phyloP scores from a whole-genome alignment of 805 yeast genomes.

The Saccharomycopsis sp. region DNA sequence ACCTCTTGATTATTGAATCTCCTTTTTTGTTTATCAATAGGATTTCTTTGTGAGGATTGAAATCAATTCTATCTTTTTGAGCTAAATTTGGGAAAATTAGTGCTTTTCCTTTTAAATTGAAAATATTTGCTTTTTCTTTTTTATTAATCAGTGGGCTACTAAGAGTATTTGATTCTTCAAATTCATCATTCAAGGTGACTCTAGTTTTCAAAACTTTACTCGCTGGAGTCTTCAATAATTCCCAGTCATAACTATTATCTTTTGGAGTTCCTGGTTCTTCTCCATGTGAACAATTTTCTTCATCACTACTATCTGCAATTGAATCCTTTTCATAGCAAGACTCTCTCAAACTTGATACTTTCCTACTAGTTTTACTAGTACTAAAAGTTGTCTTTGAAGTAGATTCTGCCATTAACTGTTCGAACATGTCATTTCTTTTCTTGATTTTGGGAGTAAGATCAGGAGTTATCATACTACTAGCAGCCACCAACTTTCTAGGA shows the following conservation, averaged over 20 bases:
- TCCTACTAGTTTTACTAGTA: neutral
- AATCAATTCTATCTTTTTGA: neutral
- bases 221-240: constrained; percentile 4
- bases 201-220: constrained; percentile 1
- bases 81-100: too few relatives aligned
- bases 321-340: neutral
- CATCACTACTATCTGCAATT: neutral
- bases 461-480: constrained; percentile 12
- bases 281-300: neutral
- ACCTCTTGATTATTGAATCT: constrained; percentile 8
- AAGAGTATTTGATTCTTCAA: constrained; percentile 5
- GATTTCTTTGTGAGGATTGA: constrained; percentile 10
- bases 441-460: constrained; percentile 16
- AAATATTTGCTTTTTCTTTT: too few relatives aligned
- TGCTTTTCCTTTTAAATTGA: too few relatives aligned
- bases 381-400: neutral
- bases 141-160: constrained; percentile 12
- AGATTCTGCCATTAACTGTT: neutral
- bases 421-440: constrained; percentile 13
- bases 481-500: neutral
- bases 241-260: neutral
- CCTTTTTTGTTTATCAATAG: constrained; percentile 11
- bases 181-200: constrained; percentile 5
- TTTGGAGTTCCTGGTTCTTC: neutral
- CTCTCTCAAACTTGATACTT: neutral